Evolutionary conservation across 1,139 yeast genomes (phyloP).

Genomic region (Saccharomyces uvarum): DNA sequence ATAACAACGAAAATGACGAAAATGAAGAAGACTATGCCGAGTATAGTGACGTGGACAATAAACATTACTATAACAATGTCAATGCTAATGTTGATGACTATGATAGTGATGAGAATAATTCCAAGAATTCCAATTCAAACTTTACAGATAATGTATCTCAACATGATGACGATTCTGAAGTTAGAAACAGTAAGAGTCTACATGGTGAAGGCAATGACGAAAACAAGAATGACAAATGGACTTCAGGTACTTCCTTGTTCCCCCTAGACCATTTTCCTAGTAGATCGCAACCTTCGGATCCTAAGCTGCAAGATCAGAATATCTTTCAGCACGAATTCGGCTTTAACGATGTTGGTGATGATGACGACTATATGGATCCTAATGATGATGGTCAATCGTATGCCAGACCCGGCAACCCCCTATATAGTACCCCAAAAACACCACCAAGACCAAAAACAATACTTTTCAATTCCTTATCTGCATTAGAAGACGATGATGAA

Average conservation of each 20-base stretch:
- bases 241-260: conserved; percentile 10
- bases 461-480: neutral
- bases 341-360: conserved; percentile 15
- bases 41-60: conserved; percentile 12
- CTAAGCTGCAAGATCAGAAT: conserved; percentile 14
- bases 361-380: conserved; percentile 53
- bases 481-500: neutral
- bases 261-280: conserved; percentile 11
- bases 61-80: conserved; percentile 16
- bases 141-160: neutral
- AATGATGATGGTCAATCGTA: conserved; percentile 76
- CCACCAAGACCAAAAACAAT: conserved; percentile 11
- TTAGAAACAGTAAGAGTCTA: neutral
- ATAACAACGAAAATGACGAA: conserved; percentile 15
- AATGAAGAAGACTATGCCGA: conserved; percentile 14
- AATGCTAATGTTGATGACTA: conserved; percentile 14
- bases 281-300: conserved; percentile 12
- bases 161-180: neutral
- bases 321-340: conserved; percentile 21
- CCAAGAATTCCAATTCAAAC: neutral
- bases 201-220: conserved; percentile 1
- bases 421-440: conserved; percentile 36
- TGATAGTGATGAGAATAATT: conserved; percentile 18
- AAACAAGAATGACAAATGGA: conserved; percentile 7
- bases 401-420: conserved; percentile 51